Conservation (phyloP, 2,329 filamentous ascomycete genomes). For the Myotisia sp. region DNA sequence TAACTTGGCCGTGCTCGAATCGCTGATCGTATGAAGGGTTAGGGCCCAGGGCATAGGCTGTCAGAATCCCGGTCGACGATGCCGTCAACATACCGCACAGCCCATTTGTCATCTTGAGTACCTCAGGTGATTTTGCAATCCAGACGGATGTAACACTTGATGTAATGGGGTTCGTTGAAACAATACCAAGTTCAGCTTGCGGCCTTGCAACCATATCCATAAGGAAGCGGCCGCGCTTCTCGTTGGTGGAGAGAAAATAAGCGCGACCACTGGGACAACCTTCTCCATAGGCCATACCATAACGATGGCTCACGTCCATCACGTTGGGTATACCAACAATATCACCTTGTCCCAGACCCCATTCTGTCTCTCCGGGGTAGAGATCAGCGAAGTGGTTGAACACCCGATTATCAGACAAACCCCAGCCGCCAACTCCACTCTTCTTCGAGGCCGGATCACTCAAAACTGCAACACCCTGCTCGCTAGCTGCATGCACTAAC, state of each 20-base stretch:
- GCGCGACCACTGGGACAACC: constrained; percentile 69
- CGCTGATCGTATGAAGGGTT: constrained; percentile 46
- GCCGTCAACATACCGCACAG: constrained; percentile 71
- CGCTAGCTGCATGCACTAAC: constrained; percentile 70
- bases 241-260: constrained; percentile 61
- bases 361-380: constrained; percentile 57
- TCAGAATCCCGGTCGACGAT: constrained; percentile 69
- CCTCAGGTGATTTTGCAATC: constrained; percentile 68
- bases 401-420: constrained; percentile 57
- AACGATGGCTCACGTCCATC: constrained; percentile 79
- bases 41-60: constrained; percentile 61
- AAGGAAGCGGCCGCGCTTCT: constrained; percentile 64
- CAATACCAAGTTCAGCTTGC: constrained; percentile 57
- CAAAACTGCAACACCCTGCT: constrained; percentile 60
- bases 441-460: constrained; percentile 65
- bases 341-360: constrained; percentile 64
- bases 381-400: constrained; percentile 67
- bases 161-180: constrained; percentile 53
- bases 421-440: constrained; percentile 59
- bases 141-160: constrained; percentile 69
- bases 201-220: constrained; percentile 46
- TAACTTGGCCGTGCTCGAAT: constrained; percentile 60
- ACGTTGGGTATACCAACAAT: constrained; percentile 64
- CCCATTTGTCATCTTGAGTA: constrained; percentile 59
- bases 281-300: constrained; percentile 72